Conservation (phyloP, 192 early-diverging fungal species). For the Coemansia biformis region DNA sequence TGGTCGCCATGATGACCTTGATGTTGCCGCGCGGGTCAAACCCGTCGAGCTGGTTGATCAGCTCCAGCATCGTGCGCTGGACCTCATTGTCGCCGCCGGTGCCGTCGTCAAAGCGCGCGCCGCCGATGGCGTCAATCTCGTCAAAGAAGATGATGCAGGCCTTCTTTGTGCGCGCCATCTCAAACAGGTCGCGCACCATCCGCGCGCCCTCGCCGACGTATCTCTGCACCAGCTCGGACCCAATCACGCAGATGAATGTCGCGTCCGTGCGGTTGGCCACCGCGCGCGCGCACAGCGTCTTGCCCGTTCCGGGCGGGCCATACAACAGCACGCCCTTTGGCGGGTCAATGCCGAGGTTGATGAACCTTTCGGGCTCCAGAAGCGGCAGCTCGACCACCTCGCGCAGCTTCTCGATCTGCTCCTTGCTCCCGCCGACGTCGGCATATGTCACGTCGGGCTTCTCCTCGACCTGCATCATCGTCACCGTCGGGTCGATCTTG, state of each 20-base stretch:
- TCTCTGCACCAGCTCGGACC: conserved; percentile 98
- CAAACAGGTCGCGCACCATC: conserved; percentile 99
- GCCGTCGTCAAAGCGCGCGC: conserved; percentile 96
- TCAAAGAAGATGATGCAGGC: conserved; percentile 99
- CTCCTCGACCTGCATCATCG: conserved; percentile 99
- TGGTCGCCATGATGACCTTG: conserved; percentile 99
- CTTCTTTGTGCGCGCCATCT: conserved; percentile 99
- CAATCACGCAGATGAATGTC: conserved; percentile 99
- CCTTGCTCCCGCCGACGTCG: conserved; percentile 99
- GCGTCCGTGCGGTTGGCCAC: conserved; percentile 99
- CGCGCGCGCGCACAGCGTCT: too few species aligned
- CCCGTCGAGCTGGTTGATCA: conserved; percentile 99
- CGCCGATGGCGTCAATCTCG: conserved; percentile 98
- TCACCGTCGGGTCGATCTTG: conserved; percentile 96
- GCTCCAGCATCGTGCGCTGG: conserved; percentile 98
- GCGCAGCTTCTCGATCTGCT: conserved; percentile 98
- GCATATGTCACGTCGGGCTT: conserved; percentile 99
- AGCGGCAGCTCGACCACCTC: conserved; percentile 99
- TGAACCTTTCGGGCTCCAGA: conserved; percentile 92
- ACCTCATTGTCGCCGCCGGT: conserved; percentile 99
- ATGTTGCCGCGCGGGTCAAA: conserved; percentile 99
- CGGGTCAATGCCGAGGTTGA: conserved; percentile 97
- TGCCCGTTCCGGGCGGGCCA: too few species aligned
- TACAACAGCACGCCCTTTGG: conserved; percentile 98
- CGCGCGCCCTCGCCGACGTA: conserved; percentile 99